A percentile compares a stretch with the other conserved stretches of the same genome.
These are phyloP conservation scores for Acacia melanoxylon DNA, from an alignment of 306 rosid genomes.

Conservation along the genomic window DNA sequence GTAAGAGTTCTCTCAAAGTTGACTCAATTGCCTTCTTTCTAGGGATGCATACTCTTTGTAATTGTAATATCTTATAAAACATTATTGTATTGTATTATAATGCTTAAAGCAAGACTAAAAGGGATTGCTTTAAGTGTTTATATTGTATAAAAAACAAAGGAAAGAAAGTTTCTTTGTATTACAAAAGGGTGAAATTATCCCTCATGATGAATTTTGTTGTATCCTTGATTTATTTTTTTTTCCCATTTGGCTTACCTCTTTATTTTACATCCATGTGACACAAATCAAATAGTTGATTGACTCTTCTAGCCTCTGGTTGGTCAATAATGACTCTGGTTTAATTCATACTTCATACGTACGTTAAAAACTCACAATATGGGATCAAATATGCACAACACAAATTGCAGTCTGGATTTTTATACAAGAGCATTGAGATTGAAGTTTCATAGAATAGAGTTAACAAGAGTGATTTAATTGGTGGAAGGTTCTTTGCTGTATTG, in stretches of 20 bases:
- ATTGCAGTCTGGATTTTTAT: neutral
- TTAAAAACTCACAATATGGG: neutral
- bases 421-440: neutral
- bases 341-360: neutral
- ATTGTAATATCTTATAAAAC: neutral
- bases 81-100: constrained; percentile 15
- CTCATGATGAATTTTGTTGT: neutral
- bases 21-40: constrained; percentile 16
- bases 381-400: neutral
- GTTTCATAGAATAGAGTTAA: neutral
- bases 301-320: neutral
- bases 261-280: neutral
- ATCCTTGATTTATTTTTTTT: neutral
- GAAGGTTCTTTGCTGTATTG: neutral
- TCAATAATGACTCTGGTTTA: neutral
- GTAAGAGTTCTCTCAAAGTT: neutral
- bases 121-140: constrained; percentile 31
- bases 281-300: neutral
- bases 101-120: constrained; percentile 25
- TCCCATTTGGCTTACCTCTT: neutral
- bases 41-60: constrained; percentile 1
- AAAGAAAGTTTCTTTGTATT: neutral
- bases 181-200: neutral
- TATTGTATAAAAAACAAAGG: constrained; percentile 14
- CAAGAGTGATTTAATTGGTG: neutral